phyloP scores from a whole-genome alignment of 73 alveolate species.

The Uronychia setigera region DNA sequence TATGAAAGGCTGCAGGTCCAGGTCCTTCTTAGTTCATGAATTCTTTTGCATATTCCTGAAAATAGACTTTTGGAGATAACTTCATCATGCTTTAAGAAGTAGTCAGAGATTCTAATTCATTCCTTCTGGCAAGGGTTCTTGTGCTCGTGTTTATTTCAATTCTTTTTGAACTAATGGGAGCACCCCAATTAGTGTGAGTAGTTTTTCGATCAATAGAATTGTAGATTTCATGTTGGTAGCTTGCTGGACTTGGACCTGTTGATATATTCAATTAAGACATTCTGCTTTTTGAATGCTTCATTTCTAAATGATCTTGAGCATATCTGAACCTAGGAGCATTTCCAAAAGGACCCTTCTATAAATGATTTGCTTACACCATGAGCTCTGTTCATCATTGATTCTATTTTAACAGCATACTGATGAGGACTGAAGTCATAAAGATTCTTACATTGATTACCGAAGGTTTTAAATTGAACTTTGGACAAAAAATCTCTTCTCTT shows the following conservation, averaged over 20 bases:
- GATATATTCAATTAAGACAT: too few species aligned
- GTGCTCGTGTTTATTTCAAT: too few species aligned
- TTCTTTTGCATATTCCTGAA: background rate
- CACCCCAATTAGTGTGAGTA: background rate
- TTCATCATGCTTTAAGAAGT: background rate
- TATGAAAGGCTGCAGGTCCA: background rate
- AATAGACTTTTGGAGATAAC: background rate
- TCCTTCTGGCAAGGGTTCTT: too few species aligned
- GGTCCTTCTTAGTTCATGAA: background rate
- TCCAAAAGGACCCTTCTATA: background rate
- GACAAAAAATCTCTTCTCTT: background rate
- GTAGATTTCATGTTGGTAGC: background rate
- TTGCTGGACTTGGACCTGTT: background rate
- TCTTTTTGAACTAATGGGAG: background rate
- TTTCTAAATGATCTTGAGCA: background rate
- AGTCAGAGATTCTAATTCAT: background rate
- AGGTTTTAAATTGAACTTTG: too few species aligned
- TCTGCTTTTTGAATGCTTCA: background rate
- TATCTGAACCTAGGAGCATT: background rate
- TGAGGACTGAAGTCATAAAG: background rate
- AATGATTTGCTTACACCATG: background rate
- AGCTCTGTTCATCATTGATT: background rate
- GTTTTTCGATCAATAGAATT: background rate
- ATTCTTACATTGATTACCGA: background rate
- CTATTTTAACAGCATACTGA: background rate